A percentile compares a stretch with the other conserved stretches of the same genome.
phyloP scores from a whole-genome alignment of 75 land plant species.

The Ceratopteris richardii region DNA sequence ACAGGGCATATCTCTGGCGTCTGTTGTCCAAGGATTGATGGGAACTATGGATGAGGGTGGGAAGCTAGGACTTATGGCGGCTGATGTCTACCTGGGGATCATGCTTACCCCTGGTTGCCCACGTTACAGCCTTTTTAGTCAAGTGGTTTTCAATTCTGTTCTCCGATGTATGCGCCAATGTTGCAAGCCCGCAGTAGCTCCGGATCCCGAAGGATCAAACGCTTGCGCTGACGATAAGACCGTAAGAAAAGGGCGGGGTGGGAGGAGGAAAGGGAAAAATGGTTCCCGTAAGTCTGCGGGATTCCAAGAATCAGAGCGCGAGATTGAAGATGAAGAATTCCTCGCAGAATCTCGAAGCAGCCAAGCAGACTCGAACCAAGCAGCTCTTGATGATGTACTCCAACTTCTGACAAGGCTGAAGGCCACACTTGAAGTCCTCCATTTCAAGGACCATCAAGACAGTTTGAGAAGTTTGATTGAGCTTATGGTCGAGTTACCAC shows the following conservation, averaged over 20 bases:
- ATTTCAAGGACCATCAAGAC: slow-evolving; percentile 48
- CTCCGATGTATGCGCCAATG: slow-evolving; percentile 36
- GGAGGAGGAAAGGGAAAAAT: slow-evolving; percentile 5
- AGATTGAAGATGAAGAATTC: too few species aligned
- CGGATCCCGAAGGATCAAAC: neutral
- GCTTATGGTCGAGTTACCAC: slow-evolving; percentile 42
- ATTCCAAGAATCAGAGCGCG: too few species aligned
- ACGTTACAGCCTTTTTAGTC: slow-evolving; percentile 52
- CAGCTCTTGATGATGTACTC: slow-evolving; percentile 15
- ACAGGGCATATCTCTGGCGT: neutral
- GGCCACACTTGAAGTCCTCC: slow-evolving; percentile 26
- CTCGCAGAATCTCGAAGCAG: too few species aligned
- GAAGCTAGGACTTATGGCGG: slow-evolving; percentile 22
- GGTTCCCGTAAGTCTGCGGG: too few species aligned
- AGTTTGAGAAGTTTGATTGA: slow-evolving; percentile 54
- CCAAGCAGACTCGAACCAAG: neutral
- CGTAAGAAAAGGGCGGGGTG: slow-evolving; percentile 6
- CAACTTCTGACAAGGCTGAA: slow-evolving; percentile 30
- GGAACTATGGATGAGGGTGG: slow-evolving; percentile 37
- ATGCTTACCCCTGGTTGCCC: slow-evolving; percentile 48
- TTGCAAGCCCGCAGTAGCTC: slow-evolving; percentile 10
- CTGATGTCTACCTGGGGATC: slow-evolving; percentile 40
- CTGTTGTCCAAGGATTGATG: slow-evolving; percentile 21
- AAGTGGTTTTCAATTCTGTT: slow-evolving; percentile 44
- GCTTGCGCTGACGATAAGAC: neutral